These are phyloP conservation scores for Tetrapyrgos nigripes DNA, from an alignment of 1,284 basidiomycete genomes.

Conservation along the genomic window DNA sequence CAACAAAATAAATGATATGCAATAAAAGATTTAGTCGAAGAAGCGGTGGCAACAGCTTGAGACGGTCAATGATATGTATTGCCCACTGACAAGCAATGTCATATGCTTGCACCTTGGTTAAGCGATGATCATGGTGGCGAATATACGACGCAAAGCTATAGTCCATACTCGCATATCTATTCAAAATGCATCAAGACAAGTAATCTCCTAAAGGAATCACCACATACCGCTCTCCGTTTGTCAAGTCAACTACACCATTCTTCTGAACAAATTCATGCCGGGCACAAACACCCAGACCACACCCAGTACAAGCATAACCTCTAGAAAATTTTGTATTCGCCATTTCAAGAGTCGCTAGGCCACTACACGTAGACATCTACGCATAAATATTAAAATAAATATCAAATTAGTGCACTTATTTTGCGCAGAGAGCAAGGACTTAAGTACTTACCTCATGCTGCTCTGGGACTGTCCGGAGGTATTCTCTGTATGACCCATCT, in stretches of 20 bases:
- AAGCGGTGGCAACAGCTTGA: slow-evolving; percentile 15
- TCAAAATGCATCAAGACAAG: neutral
- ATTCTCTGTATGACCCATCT: neutral
- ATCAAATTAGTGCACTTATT: too few species aligned
- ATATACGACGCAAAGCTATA: neutral
- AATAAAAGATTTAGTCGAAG: slow-evolving; percentile 7
- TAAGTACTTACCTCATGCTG: slow-evolving; percentile 9
- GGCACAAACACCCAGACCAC: neutral
- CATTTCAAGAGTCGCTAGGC: neutral
- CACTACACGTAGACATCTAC: neutral
- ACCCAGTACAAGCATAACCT: neutral
- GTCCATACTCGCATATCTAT: slow-evolving; percentile 6
- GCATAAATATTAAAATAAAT: neutral
- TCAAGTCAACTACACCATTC: neutral
- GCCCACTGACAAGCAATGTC: slow-evolving; percentile 19
- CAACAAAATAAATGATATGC: neutral
- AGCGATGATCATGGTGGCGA: neutral
- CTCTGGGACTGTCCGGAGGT: neutral
- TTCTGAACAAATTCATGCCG: slow-evolving; percentile 4
- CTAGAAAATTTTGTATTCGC: slow-evolving; percentile 1
- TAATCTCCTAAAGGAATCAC: neutral
- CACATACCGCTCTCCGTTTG: neutral
- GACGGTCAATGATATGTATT: slow-evolving; percentile 18
- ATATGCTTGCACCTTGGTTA: slow-evolving; percentile 14
- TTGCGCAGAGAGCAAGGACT: neutral